These are phyloP conservation scores for Boletus reticuloceps DNA, from an alignment of 768 basidiomycete genomes.

Conservation along the genomic window DNA sequence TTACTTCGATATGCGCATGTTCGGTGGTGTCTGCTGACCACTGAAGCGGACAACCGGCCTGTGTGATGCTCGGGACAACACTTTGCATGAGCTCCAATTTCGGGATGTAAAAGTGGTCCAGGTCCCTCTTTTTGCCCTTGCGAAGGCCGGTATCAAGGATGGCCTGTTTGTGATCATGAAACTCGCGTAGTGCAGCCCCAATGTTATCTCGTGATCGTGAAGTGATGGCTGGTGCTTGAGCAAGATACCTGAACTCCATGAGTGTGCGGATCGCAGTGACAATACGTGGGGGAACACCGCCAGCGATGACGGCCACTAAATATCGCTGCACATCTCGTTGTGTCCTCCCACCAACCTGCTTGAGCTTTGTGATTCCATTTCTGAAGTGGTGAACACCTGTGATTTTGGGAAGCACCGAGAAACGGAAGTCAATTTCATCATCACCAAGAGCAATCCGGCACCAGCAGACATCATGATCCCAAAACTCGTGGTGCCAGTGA, in stretches of 20 bases:
- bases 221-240: slow-evolving; percentile 30
- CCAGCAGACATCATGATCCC: neutral
- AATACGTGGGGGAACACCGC: slow-evolving; percentile 23
- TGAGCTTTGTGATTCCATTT: slow-evolving; percentile 39
- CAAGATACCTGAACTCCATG: slow-evolving; percentile 37
- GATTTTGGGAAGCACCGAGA: too few species aligned
- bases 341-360: slow-evolving; percentile 40
- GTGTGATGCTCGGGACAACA: too few species aligned
- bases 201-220: slow-evolving; percentile 20
- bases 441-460: neutral
- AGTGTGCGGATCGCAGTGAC: slow-evolving; percentile 34
- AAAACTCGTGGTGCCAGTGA: neutral
- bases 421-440: slow-evolving; percentile 18
- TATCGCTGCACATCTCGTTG: slow-evolving; percentile 38
- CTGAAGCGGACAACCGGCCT: accelerated
- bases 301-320: slow-evolving; percentile 35
- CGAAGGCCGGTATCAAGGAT: slow-evolving; percentile 16
- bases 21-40: too few species aligned
- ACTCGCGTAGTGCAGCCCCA: slow-evolving; percentile 21
- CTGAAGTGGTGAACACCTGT: slow-evolving; percentile 36
- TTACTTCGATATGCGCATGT: too few species aligned
- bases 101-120: neutral
- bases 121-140: slow-evolving; percentile 13
- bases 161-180: slow-evolving; percentile 20
- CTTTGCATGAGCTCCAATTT: neutral